Conservation (phyloP, 1,284 basidiomycete genomes). For the Hymenochaete sp. region DNA sequence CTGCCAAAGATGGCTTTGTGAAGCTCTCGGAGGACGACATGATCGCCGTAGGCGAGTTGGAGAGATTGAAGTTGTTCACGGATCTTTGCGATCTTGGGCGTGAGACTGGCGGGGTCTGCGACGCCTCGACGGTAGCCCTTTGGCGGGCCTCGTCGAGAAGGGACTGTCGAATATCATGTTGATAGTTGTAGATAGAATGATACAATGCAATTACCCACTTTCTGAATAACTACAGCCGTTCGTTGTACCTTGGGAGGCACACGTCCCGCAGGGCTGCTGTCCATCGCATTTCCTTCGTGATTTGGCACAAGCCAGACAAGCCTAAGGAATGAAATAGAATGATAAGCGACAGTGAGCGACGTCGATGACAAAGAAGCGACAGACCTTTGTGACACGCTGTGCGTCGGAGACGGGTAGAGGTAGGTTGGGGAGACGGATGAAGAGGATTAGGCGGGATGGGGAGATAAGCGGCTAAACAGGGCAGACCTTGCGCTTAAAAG, state of each 20-base stretch:
- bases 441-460: slow-evolving; percentile 4
- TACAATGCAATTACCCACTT: slow-evolving; percentile 2
- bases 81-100: slow-evolving; percentile 17
- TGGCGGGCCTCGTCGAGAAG: slow-evolving; percentile 14
- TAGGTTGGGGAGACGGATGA: background rate
- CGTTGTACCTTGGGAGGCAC: slow-evolving; percentile 11
- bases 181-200: background rate
- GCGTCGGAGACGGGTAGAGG: background rate
- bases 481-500: slow-evolving; percentile 12
- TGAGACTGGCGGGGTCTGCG: slow-evolving; percentile 15
- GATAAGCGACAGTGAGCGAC: too few species aligned
- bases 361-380: too few species aligned
- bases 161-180: slow-evolving; percentile 5
- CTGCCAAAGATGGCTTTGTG: slow-evolving; percentile 13
- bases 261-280: slow-evolving; percentile 17
- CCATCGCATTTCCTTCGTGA: slow-evolving; percentile 18
- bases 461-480: slow-evolving; percentile 2
- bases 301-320: slow-evolving; percentile 18
- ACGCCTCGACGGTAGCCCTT: slow-evolving; percentile 17
- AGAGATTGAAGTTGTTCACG: slow-evolving; percentile 16
- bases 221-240: slow-evolving; percentile 16
- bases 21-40: slow-evolving; percentile 14
- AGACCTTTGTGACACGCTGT: slow-evolving; percentile 18
- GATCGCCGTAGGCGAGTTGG: slow-evolving; percentile 18
- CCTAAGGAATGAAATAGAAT: too few species aligned